Evolutionary conservation across 192 early-diverging fungal species (phyloP).

Genomic region (Coemansia sp.): DNA sequence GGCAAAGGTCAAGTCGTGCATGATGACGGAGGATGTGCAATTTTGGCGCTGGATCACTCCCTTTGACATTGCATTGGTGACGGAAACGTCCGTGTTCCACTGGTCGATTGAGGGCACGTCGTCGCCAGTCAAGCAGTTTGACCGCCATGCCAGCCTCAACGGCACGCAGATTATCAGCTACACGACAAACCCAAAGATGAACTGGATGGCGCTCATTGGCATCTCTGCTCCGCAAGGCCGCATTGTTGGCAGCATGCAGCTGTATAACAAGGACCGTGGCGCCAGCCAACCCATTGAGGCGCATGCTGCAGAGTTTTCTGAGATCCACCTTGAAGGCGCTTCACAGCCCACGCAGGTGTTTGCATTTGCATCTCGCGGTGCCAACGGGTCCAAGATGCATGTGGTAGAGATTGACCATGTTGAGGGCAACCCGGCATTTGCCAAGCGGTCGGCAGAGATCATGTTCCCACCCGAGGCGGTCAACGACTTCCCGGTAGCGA

Average conservation of each 20-base stretch:
- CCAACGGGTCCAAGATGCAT: conserved; percentile 85
- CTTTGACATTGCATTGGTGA: conserved; percentile 85
- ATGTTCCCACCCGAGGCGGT: conserved; percentile 96
- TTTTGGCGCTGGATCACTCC: conserved; percentile 96
- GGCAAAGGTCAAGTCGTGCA: conserved; percentile 89
- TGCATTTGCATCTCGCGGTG: conserved; percentile 84
- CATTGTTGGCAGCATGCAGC: conserved; percentile 94
- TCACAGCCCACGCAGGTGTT: conserved; percentile 82
- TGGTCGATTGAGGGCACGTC: conserved; percentile 95
- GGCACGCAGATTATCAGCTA: conserved; percentile 97
- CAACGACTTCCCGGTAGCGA: conserved; percentile 92
- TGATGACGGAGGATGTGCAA: conserved; percentile 85
- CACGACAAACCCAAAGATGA: conserved; percentile 82
- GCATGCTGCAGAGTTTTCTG: conserved; percentile 94
- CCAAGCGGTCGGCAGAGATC: conserved; percentile 88
- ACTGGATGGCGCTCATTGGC: conserved; percentile 93
- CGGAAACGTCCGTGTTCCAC: conserved; percentile 86
- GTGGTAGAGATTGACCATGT: conserved; percentile 95
- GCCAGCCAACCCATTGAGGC: conserved; percentile 95
- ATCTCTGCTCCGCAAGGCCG: conserved; percentile 89
- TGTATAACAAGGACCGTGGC: conserved; percentile 88
- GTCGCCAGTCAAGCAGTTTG: conserved; percentile 87
- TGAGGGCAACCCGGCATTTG: conserved; percentile 84
- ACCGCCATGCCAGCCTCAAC: conserved; percentile 76
- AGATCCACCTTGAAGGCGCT: conserved; percentile 76